Percentiles rank a stretch among this genome's conserved stretches.
These are phyloP conservation scores for Diplotaxis tenuifolia DNA, from an alignment of 345 rosid genomes.

Conservation along the genomic window DNA sequence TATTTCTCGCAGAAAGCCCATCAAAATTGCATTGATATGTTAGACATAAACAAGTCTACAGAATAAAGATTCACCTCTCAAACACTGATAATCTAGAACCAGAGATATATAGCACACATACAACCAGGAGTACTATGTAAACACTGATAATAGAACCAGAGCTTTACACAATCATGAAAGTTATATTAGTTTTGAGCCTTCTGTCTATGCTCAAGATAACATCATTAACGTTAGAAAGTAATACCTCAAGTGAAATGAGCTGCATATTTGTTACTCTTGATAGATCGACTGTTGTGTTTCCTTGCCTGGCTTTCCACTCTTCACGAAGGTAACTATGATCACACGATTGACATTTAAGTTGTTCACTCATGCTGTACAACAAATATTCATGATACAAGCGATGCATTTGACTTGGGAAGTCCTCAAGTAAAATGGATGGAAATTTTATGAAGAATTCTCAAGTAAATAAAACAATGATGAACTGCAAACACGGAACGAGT, in stretches of 20 bases:
- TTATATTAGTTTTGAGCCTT: background rate
- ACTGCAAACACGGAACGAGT: background rate
- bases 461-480: background rate
- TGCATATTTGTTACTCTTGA: slow-evolving; percentile 54
- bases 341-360: slow-evolving; percentile 11
- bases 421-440: background rate
- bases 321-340: slow-evolving; percentile 73
- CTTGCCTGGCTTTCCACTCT: slow-evolving; percentile 87
- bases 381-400: slow-evolving; percentile 4
- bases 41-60: background rate
- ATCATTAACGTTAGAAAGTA: slow-evolving; percentile 19
- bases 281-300: slow-evolving; percentile 44
- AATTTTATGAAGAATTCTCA: background rate
- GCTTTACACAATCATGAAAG: background rate
- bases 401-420: background rate
- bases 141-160: slow-evolving; percentile 1
- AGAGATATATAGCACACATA: slow-evolving; percentile 5
- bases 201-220: slow-evolving; percentile 12
- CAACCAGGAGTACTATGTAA: background rate
- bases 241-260: slow-evolving; percentile 82
- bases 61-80: slow-evolving; percentile 1
- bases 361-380: background rate
- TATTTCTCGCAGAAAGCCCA: background rate
- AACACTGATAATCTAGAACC: slow-evolving; percentile 1
- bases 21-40: slow-evolving; percentile 3